Conservation (phyloP, 2,329 filamentous ascomycete species). For the Clarireedia sp. region DNA sequence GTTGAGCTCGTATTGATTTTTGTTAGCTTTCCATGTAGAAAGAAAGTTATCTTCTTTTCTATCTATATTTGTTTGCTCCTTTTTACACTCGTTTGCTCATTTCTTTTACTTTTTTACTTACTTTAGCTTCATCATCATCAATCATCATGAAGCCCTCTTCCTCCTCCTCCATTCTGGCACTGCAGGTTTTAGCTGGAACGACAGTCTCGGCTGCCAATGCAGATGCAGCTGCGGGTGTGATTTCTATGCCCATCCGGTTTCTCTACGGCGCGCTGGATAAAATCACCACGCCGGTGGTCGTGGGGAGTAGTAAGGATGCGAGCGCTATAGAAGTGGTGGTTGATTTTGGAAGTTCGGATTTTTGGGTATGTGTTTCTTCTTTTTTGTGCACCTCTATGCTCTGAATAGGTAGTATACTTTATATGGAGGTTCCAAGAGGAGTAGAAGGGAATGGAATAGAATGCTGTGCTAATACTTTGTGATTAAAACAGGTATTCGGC, state of each 20-base stretch:
- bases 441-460: too few species aligned
- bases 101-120: not conserved
- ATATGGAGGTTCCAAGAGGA: too few species aligned
- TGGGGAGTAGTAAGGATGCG: not conserved
- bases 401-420: too few species aligned
- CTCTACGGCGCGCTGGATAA: not conserved
- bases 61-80: not conserved
- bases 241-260: not conserved
- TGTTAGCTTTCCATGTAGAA: too few species aligned
- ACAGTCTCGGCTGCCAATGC: not conserved
- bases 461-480: too few species aligned
- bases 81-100: not conserved
- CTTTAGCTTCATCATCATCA: not conserved
- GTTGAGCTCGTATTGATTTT: too few species aligned
- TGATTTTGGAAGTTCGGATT: slow-evolving; percentile 7
- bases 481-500: not conserved
- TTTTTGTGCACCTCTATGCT: not conserved
- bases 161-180: not conserved
- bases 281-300: not conserved
- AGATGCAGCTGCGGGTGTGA: not conserved
- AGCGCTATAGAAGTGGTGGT: slow-evolving; percentile 1
- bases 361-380: not conserved
- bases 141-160: not conserved
- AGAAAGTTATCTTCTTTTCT: not conserved
- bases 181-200: not conserved